These are phyloP conservation scores for Polytrichum formosum DNA, from an alignment of 225 moss, liverwort and hornwort genomes.

Conservation along the genomic window DNA sequence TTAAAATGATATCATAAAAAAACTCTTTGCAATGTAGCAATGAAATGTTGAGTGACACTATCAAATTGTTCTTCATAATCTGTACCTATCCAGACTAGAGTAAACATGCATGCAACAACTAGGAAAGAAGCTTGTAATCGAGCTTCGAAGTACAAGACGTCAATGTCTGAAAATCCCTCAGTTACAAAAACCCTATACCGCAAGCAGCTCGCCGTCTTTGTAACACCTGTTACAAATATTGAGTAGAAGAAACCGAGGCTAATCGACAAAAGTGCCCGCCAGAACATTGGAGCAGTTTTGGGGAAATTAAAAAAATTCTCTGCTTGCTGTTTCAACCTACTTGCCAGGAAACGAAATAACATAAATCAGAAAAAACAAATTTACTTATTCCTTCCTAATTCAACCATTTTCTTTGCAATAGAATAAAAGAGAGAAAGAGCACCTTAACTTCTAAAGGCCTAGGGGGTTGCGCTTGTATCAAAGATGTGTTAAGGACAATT, in stretches of 20 bases:
- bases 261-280: conserved; percentile 37
- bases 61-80: conserved; percentile 19
- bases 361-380: neutral
- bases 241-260: conserved; percentile 52
- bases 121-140: conserved; percentile 45
- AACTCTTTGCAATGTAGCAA: conserved; percentile 5
- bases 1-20: neutral
- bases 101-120: conserved; percentile 32
- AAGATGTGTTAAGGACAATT: no score
- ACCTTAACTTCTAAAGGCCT: no score
- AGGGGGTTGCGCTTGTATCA: no score
- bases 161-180: conserved; percentile 39
- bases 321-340: conserved; percentile 39
- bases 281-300: conserved; percentile 27
- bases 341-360: conserved; percentile 1
- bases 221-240: conserved; percentile 42
- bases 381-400: no score
- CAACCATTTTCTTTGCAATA: no score
- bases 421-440: no score
- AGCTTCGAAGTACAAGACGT: conserved; percentile 48
- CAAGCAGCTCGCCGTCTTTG: conserved; percentile 38
- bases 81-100: conserved; percentile 32
- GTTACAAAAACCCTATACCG: conserved; percentile 31
- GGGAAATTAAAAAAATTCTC: conserved; percentile 28
- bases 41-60: conserved; percentile 1